Conservation (phyloP, 805 yeast genomes). For the Yarrowia alimentaria region DNA sequence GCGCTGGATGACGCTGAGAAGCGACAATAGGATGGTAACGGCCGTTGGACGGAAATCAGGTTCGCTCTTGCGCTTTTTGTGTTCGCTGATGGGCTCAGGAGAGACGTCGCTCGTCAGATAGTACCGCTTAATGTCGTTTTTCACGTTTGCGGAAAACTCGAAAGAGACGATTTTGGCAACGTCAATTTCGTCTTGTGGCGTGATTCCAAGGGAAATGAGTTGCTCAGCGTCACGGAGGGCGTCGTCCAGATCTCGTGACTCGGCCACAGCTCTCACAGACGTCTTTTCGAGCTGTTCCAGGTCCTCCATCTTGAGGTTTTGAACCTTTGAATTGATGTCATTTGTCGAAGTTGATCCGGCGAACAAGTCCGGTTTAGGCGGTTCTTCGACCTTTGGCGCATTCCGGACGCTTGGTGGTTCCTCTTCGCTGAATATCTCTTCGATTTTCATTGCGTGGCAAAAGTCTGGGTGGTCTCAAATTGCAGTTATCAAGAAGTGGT, state of each 20-base stretch:
- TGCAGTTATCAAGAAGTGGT: too few species aligned
- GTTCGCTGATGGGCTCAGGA: too few species aligned
- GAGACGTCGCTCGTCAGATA: too few species aligned
- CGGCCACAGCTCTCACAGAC: neutral
- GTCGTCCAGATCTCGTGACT: neutral
- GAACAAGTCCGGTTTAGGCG: neutral
- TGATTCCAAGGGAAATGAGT: neutral
- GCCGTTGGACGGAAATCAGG: conserved; percentile 18
- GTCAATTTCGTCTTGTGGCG: conserved; percentile 1
- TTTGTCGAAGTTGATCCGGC: neutral
- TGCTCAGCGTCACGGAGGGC: conserved; percentile 10
- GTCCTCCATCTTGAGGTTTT: conserved; percentile 6
- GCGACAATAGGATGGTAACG: neutral
- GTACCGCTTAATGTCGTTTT: conserved; percentile 9
- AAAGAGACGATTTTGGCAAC: conserved; percentile 1
- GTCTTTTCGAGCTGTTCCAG: conserved; percentile 12
- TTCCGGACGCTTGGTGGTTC: too few species aligned
- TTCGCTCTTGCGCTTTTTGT: conserved; percentile 13
- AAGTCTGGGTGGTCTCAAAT: too few species aligned
- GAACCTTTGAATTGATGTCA: neutral
- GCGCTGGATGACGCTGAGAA: neutral
- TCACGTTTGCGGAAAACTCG: conserved; percentile 1
- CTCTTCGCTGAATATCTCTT: conserved; percentile 21
- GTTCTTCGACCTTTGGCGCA: too few species aligned
- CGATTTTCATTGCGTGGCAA: conserved; percentile 6